Percentiles rank a stretch among this genome's conserved stretches.
Evolutionary conservation across 768 basidiomycete genomes (phyloP).

Genomic region (Artomyces pyxidatus): DNA sequence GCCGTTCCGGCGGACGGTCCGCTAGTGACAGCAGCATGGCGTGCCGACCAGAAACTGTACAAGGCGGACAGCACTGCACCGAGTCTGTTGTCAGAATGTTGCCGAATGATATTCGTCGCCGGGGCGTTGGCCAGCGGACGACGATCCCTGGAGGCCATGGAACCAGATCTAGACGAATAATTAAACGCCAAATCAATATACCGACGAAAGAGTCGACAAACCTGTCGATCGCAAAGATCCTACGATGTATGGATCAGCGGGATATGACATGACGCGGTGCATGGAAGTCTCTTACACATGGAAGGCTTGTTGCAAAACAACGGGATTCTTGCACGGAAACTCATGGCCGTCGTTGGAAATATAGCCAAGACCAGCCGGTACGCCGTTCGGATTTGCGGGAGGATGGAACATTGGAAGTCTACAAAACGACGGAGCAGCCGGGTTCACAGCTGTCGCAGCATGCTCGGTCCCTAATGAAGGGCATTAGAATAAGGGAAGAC

Average conservation of each 20-base stretch:
- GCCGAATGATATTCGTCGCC: conserved; percentile 27
- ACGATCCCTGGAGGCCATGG: conserved; percentile 37
- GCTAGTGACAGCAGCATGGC: conserved; percentile 29
- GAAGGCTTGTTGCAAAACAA: conserved; percentile 42
- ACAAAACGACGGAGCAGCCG: conserved; percentile 46
- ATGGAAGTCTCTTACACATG: too few species aligned
- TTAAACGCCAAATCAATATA: too few species aligned
- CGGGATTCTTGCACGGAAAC: conserved; percentile 47
- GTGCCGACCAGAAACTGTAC: conserved; percentile 47
- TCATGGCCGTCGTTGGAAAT: conserved; percentile 49
- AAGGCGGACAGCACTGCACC: conserved; percentile 54
- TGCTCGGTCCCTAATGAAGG: conserved; percentile 45
- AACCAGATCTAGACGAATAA: conserved; percentile 48
- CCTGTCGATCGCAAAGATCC: conserved; percentile 49
- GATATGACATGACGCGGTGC: conserved; percentile 19
- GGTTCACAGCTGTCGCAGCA: conserved; percentile 26
- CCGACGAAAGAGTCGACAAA: too few species aligned
- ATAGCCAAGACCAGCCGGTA: conserved; percentile 32
- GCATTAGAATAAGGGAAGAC: neutral
- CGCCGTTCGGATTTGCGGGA: conserved; percentile 21
- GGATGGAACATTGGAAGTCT: conserved; percentile 46
- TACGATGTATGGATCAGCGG: conserved; percentile 13
- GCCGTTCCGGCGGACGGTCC: too few species aligned
- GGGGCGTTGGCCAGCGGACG: conserved; percentile 39
- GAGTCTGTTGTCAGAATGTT: conserved; percentile 36